Evolutionary conservation across 2,329 filamentous ascomycete species (phyloP).

Genomic region (Epichloe aotearoae): DNA sequence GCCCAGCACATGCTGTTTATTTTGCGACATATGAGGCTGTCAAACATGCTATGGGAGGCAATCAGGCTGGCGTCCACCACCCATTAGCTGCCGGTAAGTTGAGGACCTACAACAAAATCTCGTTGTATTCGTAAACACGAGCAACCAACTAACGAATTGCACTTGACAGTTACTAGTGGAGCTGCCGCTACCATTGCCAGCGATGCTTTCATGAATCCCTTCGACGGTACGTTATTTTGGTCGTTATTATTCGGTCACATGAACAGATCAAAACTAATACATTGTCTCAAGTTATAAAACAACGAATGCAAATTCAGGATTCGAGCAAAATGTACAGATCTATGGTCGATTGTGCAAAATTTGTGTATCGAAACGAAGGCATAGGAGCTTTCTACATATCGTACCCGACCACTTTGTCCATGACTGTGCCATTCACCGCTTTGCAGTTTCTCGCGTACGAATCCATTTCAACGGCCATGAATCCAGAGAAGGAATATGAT

Average conservation of each 20-base stretch:
- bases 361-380: slow-evolving; percentile 80
- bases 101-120: neutral
- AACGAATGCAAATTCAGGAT: slow-evolving; percentile 96
- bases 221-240: slow-evolving; percentile 60
- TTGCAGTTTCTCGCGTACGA: slow-evolving; percentile 97
- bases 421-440: slow-evolving; percentile 97
- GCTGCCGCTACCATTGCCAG: slow-evolving; percentile 92
- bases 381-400: slow-evolving; percentile 92
- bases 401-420: slow-evolving; percentile 92
- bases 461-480: slow-evolving; percentile 87
- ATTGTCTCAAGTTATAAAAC: slow-evolving; percentile 70
- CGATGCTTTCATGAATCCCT: slow-evolving; percentile 98
- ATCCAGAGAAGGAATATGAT: slow-evolving; percentile 75
- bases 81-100: slow-evolving; percentile 76
- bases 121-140: neutral
- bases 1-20: slow-evolving; percentile 93
- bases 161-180: slow-evolving; percentile 63
- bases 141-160: neutral
- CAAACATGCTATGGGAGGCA: slow-evolving; percentile 91
- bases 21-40: slow-evolving; percentile 97
- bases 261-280: neutral
- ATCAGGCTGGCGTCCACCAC: slow-evolving; percentile 76
- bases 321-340: slow-evolving; percentile 79
- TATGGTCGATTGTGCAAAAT: slow-evolving; percentile 73
- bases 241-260: neutral